Percentiles rank a stretch among this genome's conserved stretches.
Evolutionary conservation across 2,329 filamentous ascomycete genomes (phyloP).

Genomic region (Colletotrichum spaethianum): DNA sequence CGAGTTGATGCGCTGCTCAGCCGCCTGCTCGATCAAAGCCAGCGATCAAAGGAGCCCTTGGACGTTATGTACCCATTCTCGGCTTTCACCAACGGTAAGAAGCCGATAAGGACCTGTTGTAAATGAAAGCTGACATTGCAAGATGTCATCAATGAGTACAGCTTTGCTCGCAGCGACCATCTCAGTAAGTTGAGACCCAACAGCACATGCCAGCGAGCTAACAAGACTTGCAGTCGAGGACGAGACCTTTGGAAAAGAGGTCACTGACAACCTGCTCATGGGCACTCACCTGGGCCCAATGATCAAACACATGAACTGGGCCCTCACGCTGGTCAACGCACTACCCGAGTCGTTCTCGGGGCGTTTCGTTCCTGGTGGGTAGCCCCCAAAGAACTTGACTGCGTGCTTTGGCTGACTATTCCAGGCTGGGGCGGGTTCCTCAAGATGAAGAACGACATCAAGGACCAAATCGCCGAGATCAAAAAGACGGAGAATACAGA

Average conservation of each 20-base stretch:
- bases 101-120: background rate
- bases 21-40: conserved; percentile 47
- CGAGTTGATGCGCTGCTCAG: conserved; percentile 52
- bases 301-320: conserved; percentile 54
- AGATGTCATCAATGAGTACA: conserved; percentile 59
- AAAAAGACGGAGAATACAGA: conserved; percentile 51
- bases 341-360: conserved; percentile 54
- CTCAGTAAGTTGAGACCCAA: conserved; percentile 44
- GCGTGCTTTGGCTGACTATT: conserved; percentile 28
- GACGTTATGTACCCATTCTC: conserved; percentile 56
- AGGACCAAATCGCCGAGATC: conserved; percentile 53
- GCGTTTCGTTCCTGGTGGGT: conserved; percentile 50
- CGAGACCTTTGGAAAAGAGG: conserved; percentile 52
- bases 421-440: conserved; percentile 55
- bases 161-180: conserved; percentile 54
- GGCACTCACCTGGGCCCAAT: conserved; percentile 55
- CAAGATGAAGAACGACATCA: conserved; percentile 56
- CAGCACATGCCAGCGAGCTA: background rate
- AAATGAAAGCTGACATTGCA: conserved; percentile 12
- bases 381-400: background rate
- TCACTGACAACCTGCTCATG: conserved; percentile 53
- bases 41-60: conserved; percentile 47
- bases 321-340: conserved; percentile 52
- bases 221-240: conserved; percentile 47
- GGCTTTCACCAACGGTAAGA: conserved; percentile 55